Evolutionary conservation across 495 filamentous ascomycete species (phyloP), one percentile per base, ranked within the genome.

Genomic region (Talaromyces stipitatus): DNA sequence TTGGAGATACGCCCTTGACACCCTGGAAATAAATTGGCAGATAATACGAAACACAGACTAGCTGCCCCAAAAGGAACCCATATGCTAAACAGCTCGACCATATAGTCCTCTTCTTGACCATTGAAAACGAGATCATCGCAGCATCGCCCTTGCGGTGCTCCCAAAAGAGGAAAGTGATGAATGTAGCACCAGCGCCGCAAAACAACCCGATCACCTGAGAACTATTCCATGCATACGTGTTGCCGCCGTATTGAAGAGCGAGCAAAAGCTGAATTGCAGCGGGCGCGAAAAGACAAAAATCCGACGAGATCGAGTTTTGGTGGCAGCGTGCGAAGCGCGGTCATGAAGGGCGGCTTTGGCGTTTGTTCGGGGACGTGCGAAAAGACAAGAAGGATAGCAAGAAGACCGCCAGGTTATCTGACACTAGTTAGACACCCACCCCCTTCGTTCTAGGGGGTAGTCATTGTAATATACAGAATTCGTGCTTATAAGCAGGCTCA

Each of bases 1-100:
- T 72, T 8, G 89, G 85, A 0, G 69, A 70, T 1, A 77, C 76
- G 41, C 77, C 79, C 60, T 85, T 78, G 60, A 91, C 81, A 8
- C 85, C 78, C 66, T 92, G 89, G 72, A 92, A 91, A 80, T 83
- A 94, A 58, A 89, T 83, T 0, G 89, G 85, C 28, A 91, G 65
- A 68, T 84, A 91, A 33, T 69, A 51, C n/a, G 38, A 48, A 18
- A 58, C 48, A 23, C 58, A 50, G 20, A 20, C 12, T 10, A 64
- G 54, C 28, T 64, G 51, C 16, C 65, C 70, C 20, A 85, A 67
- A 27, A 88, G 72, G 66, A 88, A 83, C 2, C 72, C 67, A 8
- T 75, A 72, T 24, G 78, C 78, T 5, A 83, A 58, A 8, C 72
- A 66, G 9, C 69, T 67, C 30, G 74, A 69, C 23, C 63, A 63